phyloP scores from a whole-genome alignment of 2,329 filamentous ascomycete species.

The Alternaria arborescens region DNA sequence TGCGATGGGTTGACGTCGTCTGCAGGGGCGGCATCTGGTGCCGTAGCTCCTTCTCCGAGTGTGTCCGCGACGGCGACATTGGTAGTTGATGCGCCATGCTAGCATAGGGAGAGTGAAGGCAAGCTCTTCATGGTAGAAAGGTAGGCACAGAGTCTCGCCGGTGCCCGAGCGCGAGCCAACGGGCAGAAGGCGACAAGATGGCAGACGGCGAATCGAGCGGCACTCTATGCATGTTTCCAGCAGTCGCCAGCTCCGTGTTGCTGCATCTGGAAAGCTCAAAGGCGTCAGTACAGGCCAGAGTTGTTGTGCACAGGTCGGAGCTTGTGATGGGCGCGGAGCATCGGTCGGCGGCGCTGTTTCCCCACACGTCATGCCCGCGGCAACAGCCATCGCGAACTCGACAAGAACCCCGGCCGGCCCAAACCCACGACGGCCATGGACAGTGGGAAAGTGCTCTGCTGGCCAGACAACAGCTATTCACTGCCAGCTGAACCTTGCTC shows the following conservation, averaged over 20 bases:
- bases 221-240: conserved; percentile 35
- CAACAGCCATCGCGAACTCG: conserved; percentile 17
- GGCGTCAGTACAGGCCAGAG: background rate
- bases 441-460: conserved; percentile 25
- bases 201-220: conserved; percentile 1
- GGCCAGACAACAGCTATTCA: conserved; percentile 25
- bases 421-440: conserved; percentile 34
- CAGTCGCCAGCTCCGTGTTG: conserved; percentile 1
- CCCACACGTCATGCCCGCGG: conserved; percentile 37
- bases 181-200: conserved; percentile 17
- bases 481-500: background rate
- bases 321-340: conserved; percentile 4
- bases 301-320: conserved; percentile 3
- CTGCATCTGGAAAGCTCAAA: conserved; percentile 12
- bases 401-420: conserved; percentile 22
- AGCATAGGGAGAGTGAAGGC: conserved; percentile 2
- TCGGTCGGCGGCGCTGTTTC: conserved; percentile 10
- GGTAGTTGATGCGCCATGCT: conserved; percentile 35
- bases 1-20: conserved; percentile 32
- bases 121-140: conserved; percentile 31
- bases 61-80: conserved; percentile 24
- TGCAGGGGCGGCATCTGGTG: conserved; percentile 37
- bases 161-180: conserved; percentile 25
- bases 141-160: conserved; percentile 30
- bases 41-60: conserved; percentile 42